Evolutionary conservation across 2,329 filamentous ascomycete genomes (phyloP), one percentile per base, ranked within the genome.

Genomic region (Trichophyton benhamiae): DNA sequence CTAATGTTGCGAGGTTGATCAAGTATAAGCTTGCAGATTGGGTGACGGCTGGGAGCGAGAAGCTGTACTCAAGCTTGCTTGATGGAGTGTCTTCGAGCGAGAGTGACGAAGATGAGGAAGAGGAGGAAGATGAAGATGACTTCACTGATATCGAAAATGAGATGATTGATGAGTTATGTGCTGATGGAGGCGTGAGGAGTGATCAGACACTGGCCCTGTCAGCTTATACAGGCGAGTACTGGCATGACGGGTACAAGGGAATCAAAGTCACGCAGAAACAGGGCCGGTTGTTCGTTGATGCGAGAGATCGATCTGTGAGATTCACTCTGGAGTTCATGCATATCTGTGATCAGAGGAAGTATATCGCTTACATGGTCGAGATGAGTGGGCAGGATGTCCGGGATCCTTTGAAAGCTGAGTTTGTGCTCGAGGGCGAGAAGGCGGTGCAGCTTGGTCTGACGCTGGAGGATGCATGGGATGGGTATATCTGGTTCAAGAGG

Each of bases 241-340:
- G 49, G 49, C 30, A 53, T 6, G 25, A 15, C 0, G 49, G 70
- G 0, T 73, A 73, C 63, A 67, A 64, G 36, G 61, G 55, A 3
- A 55, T 73, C 52, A 61, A 53, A 11, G 66, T 73, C 11, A 57
- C 68, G 41, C 62, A 68, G 22, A 67, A 63, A 58, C 66, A 70
- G 11, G 62, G 64, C 3, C 33, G 60, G 42, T 64, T 74, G 3
- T 72, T 71, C 53, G 63, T 74, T 27, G 69, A 74, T 60, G 70
- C 68, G 13, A 67, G 63, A 6, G 72, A 74, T 64, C 67, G 72
- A 6, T 71, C 69, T 1, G 67, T 69, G 60, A 65, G 66, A 5
- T 72, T 71, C 60, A 67, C 64, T 7, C 57, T 73, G 15, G 67
- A 55, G 1, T 70, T 74, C 33, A 69, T 72, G 36, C 70, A 73